Percentiles rank a stretch among this genome's conserved stretches.
phyloP scores from a whole-genome alignment of 2,329 filamentous ascomycete species.

The Helicocarpus griseus region DNA sequence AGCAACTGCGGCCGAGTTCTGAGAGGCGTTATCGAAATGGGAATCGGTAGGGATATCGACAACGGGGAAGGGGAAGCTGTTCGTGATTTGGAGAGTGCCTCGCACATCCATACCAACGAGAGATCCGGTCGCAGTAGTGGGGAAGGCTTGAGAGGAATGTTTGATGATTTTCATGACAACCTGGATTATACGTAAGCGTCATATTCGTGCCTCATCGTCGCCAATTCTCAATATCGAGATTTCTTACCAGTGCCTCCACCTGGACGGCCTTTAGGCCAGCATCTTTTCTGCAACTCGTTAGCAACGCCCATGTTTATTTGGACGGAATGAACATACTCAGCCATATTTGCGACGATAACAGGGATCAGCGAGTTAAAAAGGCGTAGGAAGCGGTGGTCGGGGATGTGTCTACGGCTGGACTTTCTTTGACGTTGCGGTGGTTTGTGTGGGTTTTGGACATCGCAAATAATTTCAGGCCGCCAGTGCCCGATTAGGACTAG shows the following conservation, averaged over 20 bases:
- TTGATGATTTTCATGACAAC: slow-evolving; percentile 98
- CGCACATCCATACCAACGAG: slow-evolving; percentile 88
- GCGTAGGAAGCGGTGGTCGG: neutral
- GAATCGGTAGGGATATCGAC: slow-evolving; percentile 61
- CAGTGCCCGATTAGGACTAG: slow-evolving; percentile 1
- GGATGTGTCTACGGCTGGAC: neutral
- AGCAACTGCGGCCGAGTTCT: slow-evolving; percentile 71
- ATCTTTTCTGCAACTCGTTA: slow-evolving; percentile 45
- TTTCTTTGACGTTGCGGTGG: neutral
- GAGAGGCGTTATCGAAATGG: slow-evolving; percentile 60
- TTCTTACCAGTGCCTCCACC: slow-evolving; percentile 78
- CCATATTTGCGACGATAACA: slow-evolving; percentile 10
- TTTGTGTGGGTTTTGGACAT: slow-evolving; percentile 5
- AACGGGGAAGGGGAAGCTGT: slow-evolving; percentile 87
- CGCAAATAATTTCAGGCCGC: slow-evolving; percentile 4
- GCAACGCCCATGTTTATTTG: neutral
- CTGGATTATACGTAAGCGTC: slow-evolving; percentile 37
- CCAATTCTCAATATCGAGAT: slow-evolving; percentile 18
- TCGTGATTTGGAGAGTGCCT: slow-evolving; percentile 77
- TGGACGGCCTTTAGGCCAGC: slow-evolving; percentile 75
- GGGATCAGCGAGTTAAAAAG: neutral
- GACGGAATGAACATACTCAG: slow-evolving; percentile 10
- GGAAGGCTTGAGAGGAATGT: slow-evolving; percentile 80
- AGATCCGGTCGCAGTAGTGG: slow-evolving; percentile 78
- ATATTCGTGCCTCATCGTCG: neutral